Evolutionary conservation across 1,139 yeast genomes (phyloP).

Genomic region (Hemisphaericaspora xylanilytica): DNA sequence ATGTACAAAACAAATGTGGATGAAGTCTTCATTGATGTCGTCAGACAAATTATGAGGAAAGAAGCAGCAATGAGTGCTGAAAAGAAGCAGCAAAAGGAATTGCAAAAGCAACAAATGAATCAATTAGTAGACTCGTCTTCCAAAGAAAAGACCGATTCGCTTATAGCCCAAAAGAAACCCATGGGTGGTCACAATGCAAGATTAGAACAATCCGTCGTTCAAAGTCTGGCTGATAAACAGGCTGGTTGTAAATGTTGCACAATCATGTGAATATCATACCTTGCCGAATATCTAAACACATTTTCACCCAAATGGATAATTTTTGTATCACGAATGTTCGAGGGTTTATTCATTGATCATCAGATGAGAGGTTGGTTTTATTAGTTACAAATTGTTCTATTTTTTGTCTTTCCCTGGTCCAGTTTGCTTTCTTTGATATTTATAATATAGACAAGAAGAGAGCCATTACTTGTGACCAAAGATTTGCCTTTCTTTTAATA

Average conservation of each 20-base stretch:
- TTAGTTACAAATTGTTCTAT: no score
- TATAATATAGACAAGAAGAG: no score
- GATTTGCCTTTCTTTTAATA: no score
- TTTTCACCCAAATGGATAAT: no score
- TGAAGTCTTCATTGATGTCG: constrained; percentile 86
- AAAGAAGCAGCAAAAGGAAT: constrained; percentile 39
- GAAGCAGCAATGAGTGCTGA: constrained; percentile 55
- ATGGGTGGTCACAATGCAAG: constrained; percentile 7
- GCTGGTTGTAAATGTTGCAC: constrained; percentile 20
- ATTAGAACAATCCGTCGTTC: constrained; percentile 14
- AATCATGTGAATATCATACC: constrained; percentile 19
- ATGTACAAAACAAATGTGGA: constrained; percentile 87
- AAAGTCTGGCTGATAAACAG: constrained; percentile 3
- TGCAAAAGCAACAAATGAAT: constrained; percentile 10
- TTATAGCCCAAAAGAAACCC: not conserved
- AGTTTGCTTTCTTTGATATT: no score
- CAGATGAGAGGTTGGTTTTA: no score
- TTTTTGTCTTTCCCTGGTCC: no score
- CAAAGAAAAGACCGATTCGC: not conserved
- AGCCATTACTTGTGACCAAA: no score
- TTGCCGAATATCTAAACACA: no score
- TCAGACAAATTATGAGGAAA: constrained; percentile 80
- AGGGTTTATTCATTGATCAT: no score
- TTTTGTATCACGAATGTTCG: no score
- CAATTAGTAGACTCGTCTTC: constrained; percentile 6